Percentiles rank a stretch among this genome's conserved stretches.
Conservation (phyloP, 495 filamentous ascomycete genomes). For the Aspergillus leporis region DNA sequence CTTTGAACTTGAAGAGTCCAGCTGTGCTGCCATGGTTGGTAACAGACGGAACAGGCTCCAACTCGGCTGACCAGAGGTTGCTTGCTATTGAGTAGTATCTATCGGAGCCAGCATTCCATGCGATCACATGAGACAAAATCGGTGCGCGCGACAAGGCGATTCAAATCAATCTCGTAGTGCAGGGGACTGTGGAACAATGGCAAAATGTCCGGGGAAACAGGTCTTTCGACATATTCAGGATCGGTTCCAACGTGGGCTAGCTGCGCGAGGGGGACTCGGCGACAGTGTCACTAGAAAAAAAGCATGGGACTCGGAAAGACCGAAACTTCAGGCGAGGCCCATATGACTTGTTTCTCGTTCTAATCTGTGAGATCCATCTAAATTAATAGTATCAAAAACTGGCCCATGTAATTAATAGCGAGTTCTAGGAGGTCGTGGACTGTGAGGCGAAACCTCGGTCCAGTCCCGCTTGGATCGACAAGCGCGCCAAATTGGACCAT, state of each 20-base stretch:
- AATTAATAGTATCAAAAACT: not conserved
- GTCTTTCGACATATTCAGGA: conserved; percentile 28
- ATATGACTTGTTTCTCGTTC: not conserved
- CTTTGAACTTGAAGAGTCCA: conserved; percentile 13
- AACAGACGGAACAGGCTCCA: conserved; percentile 2
- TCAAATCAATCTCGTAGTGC: not conserved
- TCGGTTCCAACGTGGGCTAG: conserved; percentile 11
- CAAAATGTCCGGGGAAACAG: not conserved
- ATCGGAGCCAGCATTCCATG: conserved; percentile 11
- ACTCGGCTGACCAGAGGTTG: conserved; percentile 6
- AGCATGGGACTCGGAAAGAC: conserved; percentile 8
- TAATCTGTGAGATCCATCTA: not conserved
- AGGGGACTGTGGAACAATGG: not conserved
- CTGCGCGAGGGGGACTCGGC: conserved; percentile 10
- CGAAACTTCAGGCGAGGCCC: conserved; percentile 7
- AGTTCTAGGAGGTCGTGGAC: not conserved
- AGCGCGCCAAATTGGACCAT: not conserved
- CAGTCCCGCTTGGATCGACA: conserved; percentile 13
- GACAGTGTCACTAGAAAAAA: conserved; percentile 2
- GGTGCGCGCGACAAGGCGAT: not conserved
- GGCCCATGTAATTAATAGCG: not conserved
- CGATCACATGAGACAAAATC: conserved; percentile 3
- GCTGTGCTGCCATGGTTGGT: conserved; percentile 26
- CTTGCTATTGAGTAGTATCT: not conserved
- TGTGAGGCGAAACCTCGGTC: conserved; percentile 10